Evolutionary conservation across 2,329 filamentous ascomycete genomes (phyloP).

Genomic region (Phyllosticta citrichinensis): DNA sequence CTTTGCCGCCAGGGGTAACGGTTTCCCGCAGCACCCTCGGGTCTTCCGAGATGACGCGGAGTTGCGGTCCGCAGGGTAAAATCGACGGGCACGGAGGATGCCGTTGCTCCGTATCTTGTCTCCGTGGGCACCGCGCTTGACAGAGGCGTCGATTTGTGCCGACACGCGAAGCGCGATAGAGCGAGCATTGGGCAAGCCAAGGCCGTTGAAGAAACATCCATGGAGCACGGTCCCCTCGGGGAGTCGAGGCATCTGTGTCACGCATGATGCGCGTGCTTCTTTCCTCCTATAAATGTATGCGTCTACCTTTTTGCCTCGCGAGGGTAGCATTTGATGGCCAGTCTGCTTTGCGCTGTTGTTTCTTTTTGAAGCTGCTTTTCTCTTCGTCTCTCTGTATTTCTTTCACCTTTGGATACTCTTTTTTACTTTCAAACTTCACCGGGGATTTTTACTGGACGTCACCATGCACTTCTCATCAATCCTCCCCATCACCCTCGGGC

Average conservation of each 20-base stretch:
- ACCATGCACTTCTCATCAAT: neutral
- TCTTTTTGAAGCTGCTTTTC: neutral
- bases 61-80: too few species aligned
- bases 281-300: neutral
- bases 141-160: neutral
- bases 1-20: too few species aligned
- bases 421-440: neutral
- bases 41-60: too few species aligned
- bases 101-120: too few species aligned
- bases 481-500: neutral
- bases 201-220: neutral
- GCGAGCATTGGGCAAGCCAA: neutral
- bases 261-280: neutral
- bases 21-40: too few species aligned
- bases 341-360: neutral
- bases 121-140: neutral
- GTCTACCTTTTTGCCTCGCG: neutral
- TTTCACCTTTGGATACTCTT: neutral
- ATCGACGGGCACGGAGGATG: too few species aligned
- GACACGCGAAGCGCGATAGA: neutral
- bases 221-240: neutral
- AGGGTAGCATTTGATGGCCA: neutral
- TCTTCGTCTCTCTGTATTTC: neutral
- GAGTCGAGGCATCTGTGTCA: neutral
- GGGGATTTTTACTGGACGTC: neutral